Conservation (phyloP, 2,329 filamentous ascomycete genomes). For the Acephala macrosclerotiorum region DNA sequence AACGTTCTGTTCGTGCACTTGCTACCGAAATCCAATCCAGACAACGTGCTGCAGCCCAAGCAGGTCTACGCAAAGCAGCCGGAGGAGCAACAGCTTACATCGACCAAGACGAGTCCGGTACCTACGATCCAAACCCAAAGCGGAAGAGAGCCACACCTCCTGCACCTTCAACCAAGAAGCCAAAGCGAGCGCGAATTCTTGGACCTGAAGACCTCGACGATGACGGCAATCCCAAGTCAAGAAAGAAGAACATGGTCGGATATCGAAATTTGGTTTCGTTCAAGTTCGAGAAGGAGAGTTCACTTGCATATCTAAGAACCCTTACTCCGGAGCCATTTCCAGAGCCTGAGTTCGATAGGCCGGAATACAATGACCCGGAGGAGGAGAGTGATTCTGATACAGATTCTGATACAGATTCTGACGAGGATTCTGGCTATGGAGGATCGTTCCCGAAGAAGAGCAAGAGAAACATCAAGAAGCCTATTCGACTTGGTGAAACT, state of each 20-base stretch:
- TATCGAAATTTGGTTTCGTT: constrained; percentile 31
- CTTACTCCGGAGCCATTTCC: constrained; percentile 18
- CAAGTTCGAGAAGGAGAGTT: constrained; percentile 20
- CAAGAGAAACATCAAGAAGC: constrained; percentile 13
- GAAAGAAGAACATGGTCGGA: constrained; percentile 15
- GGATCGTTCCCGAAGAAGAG: constrained; percentile 9
- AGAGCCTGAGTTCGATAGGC: not conserved
- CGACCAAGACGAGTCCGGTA: constrained; percentile 41
- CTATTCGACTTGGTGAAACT: not conserved
- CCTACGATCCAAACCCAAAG: constrained; percentile 36
- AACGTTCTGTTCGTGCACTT: constrained; percentile 17
- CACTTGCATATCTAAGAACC: constrained; percentile 28
- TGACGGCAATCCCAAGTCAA: constrained; percentile 12
- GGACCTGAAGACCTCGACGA: constrained; percentile 1
- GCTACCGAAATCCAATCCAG: constrained; percentile 28
- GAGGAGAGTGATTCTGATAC: constrained; percentile 14
- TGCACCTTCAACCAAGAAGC: not conserved
- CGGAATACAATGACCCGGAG: constrained; percentile 4
- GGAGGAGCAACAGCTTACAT: constrained; percentile 29
- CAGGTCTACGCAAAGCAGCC: constrained; percentile 6
- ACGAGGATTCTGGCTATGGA: constrained; percentile 13
- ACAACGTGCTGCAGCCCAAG: constrained; percentile 27
- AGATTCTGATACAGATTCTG: constrained; percentile 7
- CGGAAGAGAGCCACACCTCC: not conserved
- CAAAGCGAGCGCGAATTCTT: not conserved